phyloP scores from a whole-genome alignment of 1,139 yeast species.

The Hanseniaspora gamundiae region DNA sequence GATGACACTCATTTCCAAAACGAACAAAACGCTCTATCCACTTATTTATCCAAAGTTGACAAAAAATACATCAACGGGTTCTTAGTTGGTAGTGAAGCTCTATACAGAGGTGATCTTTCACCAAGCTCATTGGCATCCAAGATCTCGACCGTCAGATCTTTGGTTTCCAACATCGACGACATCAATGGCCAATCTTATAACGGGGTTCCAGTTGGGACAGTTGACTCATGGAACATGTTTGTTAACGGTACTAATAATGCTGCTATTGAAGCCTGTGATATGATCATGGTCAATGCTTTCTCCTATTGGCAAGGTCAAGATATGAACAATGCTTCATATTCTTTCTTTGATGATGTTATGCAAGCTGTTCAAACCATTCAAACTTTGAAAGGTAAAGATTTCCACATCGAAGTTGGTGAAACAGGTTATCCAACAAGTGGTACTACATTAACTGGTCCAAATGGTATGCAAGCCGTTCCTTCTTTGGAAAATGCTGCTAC shows the following conservation, averaged over 20 bases:
- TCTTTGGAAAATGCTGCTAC: conserved; percentile 56
- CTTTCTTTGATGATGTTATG: conserved; percentile 92
- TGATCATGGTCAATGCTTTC: conserved; percentile 86
- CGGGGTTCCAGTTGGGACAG: conserved; percentile 74
- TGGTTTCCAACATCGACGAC: conserved; percentile 51
- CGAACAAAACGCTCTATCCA: conserved; percentile 56
- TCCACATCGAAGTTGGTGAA: conserved; percentile 92
- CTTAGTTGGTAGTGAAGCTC: conserved; percentile 85
- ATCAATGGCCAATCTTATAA: conserved; percentile 68
- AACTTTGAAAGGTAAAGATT: conserved; percentile 68
- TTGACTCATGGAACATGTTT: conserved; percentile 88
- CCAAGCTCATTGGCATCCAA: conserved; percentile 54
- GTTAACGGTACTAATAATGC: conserved; percentile 64
- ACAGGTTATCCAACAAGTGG: conserved; percentile 98
- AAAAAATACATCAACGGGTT: conserved; percentile 56
- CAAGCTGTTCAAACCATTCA: conserved; percentile 86
- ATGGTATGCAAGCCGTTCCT: conserved; percentile 37
- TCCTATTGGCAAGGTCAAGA: conserved; percentile 98
- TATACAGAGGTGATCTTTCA: conserved; percentile 73
- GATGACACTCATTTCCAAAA: conserved; percentile 60
- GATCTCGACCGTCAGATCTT: conserved; percentile 46
- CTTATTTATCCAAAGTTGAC: conserved; percentile 62
- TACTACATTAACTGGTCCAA: conserved; percentile 41
- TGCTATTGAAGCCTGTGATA: conserved; percentile 70
- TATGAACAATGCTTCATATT: conserved; percentile 64